Evolutionary conservation across 495 filamentous ascomycete genomes (phyloP).

Genomic region (Penicillium argentinense): DNA sequence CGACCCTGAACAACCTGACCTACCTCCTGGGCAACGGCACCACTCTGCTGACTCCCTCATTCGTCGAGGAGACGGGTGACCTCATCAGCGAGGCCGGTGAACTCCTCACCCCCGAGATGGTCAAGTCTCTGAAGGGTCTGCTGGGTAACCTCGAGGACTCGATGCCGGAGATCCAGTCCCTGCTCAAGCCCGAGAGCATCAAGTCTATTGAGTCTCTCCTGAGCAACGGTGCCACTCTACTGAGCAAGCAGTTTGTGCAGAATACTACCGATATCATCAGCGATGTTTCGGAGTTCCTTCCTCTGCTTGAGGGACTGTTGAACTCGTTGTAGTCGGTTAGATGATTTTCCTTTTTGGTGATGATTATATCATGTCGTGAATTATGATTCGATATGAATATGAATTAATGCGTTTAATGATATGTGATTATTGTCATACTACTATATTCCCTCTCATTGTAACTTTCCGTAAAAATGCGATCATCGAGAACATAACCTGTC

Average conservation of each 20-base stretch:
- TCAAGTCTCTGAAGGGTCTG: slow-evolving; percentile 37
- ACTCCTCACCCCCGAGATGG: slow-evolving; percentile 32
- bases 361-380: slow-evolving; percentile 10
- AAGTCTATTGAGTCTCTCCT: slow-evolving; percentile 39
- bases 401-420: slow-evolving; percentile 25
- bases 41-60: slow-evolving; percentile 33
- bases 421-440: slow-evolving; percentile 2
- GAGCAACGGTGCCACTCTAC: slow-evolving; percentile 40
- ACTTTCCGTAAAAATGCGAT: too few relatives aligned
- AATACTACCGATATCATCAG: slow-evolving; percentile 28
- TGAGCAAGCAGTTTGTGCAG: slow-evolving; percentile 43
- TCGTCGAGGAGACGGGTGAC: slow-evolving; percentile 30
- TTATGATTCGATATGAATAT: slow-evolving; percentile 24
- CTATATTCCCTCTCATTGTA: too few relatives aligned
- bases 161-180: slow-evolving; percentile 27
- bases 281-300: slow-evolving; percentile 27
- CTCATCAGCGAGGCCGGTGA: slow-evolving; percentile 36
- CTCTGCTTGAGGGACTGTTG: slow-evolving; percentile 26
- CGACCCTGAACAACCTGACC: slow-evolving; percentile 35
- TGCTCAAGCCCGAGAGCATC: slow-evolving; percentile 36
- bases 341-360: slow-evolving; percentile 14
- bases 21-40: slow-evolving; percentile 39
- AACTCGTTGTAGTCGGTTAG: slow-evolving; percentile 24
- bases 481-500: too few relatives aligned
- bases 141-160: slow-evolving; percentile 29